Evolutionary conservation across 805 yeast genomes (phyloP), one percentile per base, ranked within the genome.

Genomic region (Spathaspora girioi): DNA sequence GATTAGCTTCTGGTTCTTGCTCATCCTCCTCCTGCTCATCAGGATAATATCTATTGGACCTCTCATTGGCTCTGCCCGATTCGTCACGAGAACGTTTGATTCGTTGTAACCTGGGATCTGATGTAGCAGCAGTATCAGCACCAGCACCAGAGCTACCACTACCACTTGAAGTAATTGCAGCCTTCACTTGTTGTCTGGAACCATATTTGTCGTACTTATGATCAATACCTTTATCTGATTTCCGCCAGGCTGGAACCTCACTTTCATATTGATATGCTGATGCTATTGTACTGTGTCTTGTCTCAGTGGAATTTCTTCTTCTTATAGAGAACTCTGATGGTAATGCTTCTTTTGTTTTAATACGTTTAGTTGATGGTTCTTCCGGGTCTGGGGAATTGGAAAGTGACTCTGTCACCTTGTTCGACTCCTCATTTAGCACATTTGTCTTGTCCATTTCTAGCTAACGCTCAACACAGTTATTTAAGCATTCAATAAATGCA

Each of bases 191-290:
- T 23, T 23, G 32, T 44, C 63, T 53, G n/a, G 60, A 9, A 1
- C 77, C 77, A 54, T 73, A 73, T 54, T 71, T 70, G 50, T 69
- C 77, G 57, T 74, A 74, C 54, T 72, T 74, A 43, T 59, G 63
- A 17, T 57, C 56, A 10, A 53, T 59, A 18, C 57, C 58, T 18
- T 56, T 55, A 17, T 46, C 42, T 41, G 63, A 59, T 51, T 66
- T 68, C 64, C 72, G 60, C 78, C 78, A 74, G 2, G 73, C 75
- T 2, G 78, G 78, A 3, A 60, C 54, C 3, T 63, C 64, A 46
- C 57, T 58, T 31, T 60, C 60, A 10, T 59, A 66, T 9, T 59
- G 53, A 54, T 68, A 71, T n/a, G 60, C 67, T 1, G 71, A 67
- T 7, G 50, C 6, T 31, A 45, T 7, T 5, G 26, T 42, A 12